These are phyloP conservation scores for Phytophthora nicotianae DNA, from an alignment of 352 stramenopile genomes.

Conservation along the genomic window DNA sequence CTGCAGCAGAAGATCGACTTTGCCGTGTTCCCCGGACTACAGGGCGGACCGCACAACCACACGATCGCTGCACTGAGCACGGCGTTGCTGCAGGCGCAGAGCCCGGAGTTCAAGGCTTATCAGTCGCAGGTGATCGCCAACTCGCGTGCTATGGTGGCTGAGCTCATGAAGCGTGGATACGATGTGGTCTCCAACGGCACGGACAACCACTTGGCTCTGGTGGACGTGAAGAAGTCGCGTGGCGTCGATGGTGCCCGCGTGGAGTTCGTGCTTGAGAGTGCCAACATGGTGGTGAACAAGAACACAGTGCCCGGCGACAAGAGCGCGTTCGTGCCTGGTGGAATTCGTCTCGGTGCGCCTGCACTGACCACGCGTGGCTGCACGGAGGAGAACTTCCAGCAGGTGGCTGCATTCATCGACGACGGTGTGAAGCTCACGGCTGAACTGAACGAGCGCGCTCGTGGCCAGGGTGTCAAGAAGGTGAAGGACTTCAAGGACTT, in stretches of 20 bases:
- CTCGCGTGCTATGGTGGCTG: constrained; percentile 86
- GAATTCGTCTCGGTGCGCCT: constrained; percentile 96
- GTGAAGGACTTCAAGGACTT: constrained; percentile 91
- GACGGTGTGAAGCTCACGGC: constrained; percentile 93
- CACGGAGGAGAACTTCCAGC: constrained; percentile 94
- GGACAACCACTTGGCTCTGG: constrained; percentile 98
- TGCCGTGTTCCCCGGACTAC: constrained; percentile 98
- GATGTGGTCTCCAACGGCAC: constrained; percentile 97
- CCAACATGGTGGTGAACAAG: constrained; percentile 99
- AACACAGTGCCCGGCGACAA: constrained; percentile 98
- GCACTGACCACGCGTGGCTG: constrained; percentile 96
- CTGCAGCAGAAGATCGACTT: constrained; percentile 99
- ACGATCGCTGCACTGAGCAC: constrained; percentile 99
- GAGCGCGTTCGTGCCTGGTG: constrained; percentile 95
- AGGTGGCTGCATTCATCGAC: constrained; percentile 96
- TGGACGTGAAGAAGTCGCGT: constrained; percentile 96
- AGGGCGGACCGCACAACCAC: constrained; percentile 99
- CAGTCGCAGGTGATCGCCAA: constrained; percentile 96
- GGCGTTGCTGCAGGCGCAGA: constrained; percentile 95
- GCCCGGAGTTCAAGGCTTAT: constrained; percentile 97
- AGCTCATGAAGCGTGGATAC: constrained; percentile 94
- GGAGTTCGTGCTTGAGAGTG: constrained; percentile 96
- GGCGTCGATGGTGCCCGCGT: constrained; percentile 95
- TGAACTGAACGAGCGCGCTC: constrained; percentile 89
- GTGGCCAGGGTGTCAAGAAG: constrained; percentile 95